phyloP scores from a whole-genome alignment of 73 alveolate species.

The Symbiodinium pilosum region DNA sequence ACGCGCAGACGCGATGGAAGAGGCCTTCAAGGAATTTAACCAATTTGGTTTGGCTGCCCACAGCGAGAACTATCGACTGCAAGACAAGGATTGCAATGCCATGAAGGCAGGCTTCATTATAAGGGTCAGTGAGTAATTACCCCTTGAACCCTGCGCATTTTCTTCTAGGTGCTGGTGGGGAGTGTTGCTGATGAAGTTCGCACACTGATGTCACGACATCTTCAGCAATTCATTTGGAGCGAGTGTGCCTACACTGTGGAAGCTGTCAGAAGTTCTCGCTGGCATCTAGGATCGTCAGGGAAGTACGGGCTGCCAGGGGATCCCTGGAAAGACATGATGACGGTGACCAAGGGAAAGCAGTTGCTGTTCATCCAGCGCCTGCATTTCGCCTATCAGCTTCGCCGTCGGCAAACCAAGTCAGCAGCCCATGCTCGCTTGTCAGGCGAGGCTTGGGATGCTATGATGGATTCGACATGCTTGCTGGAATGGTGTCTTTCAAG shows the following conservation, averaged over 20 bases:
- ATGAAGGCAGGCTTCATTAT: background rate
- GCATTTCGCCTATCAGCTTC: background rate
- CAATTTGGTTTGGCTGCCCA: background rate
- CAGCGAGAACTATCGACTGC: background rate
- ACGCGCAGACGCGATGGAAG: background rate
- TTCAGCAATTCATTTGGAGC: background rate
- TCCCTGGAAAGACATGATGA: background rate
- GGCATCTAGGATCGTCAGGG: background rate
- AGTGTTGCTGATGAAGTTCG: background rate
- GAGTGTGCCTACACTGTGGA: background rate
- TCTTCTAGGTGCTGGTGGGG: background rate
- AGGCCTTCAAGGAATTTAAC: no score
- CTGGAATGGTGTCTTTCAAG: background rate
- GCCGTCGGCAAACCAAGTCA: background rate
- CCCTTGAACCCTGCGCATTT: no score
- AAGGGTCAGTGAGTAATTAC: no score
- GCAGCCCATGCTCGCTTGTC: background rate
- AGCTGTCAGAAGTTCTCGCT: background rate
- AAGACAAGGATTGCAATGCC: background rate
- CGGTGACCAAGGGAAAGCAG: background rate
- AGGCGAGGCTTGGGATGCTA: background rate
- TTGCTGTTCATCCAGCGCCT: background rate
- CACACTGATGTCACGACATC: background rate
- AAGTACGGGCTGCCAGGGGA: background rate
- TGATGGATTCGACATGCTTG: background rate